Evolutionary conservation across 2,329 filamentous ascomycete species (phyloP), one percentile per base, ranked within the genome.

Genomic region (Aureobasidium leucospermi): DNA sequence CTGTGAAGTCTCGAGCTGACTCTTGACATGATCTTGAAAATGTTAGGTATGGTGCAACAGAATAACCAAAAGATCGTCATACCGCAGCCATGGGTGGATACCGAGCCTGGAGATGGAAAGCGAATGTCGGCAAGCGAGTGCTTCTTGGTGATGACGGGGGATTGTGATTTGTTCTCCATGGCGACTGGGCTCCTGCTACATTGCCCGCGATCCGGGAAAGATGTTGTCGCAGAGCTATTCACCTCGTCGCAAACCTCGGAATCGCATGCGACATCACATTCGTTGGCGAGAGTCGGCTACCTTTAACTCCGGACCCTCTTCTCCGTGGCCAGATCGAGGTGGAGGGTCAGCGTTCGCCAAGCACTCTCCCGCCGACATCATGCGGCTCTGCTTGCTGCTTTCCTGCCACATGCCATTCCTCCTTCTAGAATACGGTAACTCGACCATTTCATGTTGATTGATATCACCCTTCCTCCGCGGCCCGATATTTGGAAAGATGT

Each of bases 1-100:
- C 73, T 84, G 85, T 15, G 83, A 81, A 63, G 85, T 83, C 63
- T 84, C 82, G 47, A 90, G 78, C 61, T 91, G 81, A 28, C 80
- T 77, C 70, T 89, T 85, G 51, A 89, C 81, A 72, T 92, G 88
- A 70, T 89, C 88, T 91, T 67, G 11, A 57, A 36, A 10, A 39
- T 46, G 66, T 75, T 63, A 76, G 73, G 51, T 43, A 89, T 80
- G 92, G 88, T 70, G 89, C 88, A 91, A 68, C 13, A 57, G 38
- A 7, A 45, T 60, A 55, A 42, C 66, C 75, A 63, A 75, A 5
- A 16, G 73, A 57, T 59, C n/a, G n/a, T 32, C 73, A 59, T 65
- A 76, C 75, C 71, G 62, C 75, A 77, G 60, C 75, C 75, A 63
- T 73, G 76, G 9, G 58, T 49, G 36, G 57, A 60, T 29, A 11